Evolutionary conservation across 257 asterid genomes (phyloP).

Genomic region (Nicotiana tabacum): DNA sequence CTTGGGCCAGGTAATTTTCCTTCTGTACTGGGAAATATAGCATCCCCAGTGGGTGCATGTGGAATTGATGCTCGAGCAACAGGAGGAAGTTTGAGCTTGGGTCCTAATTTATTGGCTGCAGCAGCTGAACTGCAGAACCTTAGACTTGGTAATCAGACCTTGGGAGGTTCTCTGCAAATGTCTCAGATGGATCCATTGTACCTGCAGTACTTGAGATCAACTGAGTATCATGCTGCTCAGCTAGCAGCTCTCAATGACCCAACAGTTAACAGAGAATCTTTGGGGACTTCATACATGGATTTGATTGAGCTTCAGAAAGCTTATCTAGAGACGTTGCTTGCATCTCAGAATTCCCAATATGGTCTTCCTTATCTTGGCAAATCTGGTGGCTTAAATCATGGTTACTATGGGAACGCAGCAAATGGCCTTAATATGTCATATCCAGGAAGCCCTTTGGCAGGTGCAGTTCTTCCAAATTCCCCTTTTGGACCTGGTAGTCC

Average conservation of each 20-base stretch:
- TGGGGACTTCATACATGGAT: conserved; percentile 40
- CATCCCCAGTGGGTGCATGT: conserved; percentile 42
- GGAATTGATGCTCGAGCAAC: conserved; percentile 38
- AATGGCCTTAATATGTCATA: conserved; percentile 42
- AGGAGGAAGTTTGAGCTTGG: conserved; percentile 40
- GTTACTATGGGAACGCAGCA: conserved; percentile 48
- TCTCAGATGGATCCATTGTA: conserved; percentile 49
- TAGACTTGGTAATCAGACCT: conserved; percentile 41
- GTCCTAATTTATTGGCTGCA: conserved; percentile 43
- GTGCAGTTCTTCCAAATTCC: conserved; percentile 36
- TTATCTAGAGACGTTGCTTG: conserved; percentile 40
- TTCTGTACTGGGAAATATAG: conserved; percentile 42
- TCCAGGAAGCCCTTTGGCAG: conserved; percentile 45
- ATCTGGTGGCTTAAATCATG: conserved; percentile 31
- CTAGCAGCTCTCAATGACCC: conserved; percentile 41
- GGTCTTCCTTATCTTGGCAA: conserved; percentile 35
- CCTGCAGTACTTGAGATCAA: conserved; percentile 46
- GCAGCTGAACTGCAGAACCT: conserved; percentile 51
- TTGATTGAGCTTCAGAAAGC: conserved; percentile 60
- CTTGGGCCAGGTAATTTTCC: conserved; percentile 38
- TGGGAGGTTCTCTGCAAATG: conserved; percentile 39
- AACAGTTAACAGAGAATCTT: conserved; percentile 29
- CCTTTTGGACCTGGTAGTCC: conserved; percentile 47
- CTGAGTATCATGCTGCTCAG: conserved; percentile 43
- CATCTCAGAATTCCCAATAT: conserved; percentile 51